A percentile compares a stretch with the other conserved stretches of the same genome.
Conservation (phyloP, 2,329 filamentous ascomycete species). For the Fusarium piperis region DNA sequence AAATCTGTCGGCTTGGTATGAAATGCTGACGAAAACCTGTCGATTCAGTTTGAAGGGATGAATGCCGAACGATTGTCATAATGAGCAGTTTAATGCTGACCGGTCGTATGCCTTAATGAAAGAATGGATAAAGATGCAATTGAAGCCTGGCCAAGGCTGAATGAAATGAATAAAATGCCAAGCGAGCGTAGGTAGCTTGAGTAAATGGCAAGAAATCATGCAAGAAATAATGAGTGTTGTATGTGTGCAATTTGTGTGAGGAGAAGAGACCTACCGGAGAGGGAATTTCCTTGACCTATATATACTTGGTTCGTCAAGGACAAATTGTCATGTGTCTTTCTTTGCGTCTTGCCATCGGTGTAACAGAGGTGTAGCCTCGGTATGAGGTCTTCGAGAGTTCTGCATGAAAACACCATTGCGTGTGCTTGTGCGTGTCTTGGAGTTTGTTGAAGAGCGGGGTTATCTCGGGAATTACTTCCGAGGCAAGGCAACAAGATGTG, state of each 20-base stretch:
- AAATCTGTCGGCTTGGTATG: neutral
- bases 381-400: neutral
- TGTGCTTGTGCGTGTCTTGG: neutral
- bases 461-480: neutral
- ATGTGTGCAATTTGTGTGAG: neutral
- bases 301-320: neutral
- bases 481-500: neutral
- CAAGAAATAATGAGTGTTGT: neutral
- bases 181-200: neutral
- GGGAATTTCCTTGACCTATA: neutral
- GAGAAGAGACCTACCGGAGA: neutral
- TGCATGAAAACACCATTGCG: neutral
- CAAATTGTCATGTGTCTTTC: neutral
- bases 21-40: neutral
- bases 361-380: neutral
- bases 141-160: neutral
- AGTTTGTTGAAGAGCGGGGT: neutral
- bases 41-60: neutral
- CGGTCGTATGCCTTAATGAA: neutral
- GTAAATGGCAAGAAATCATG: neutral
- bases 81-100: neutral
- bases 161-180: neutral
- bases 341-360: neutral
- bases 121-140: neutral
- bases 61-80: neutral